Percentiles rank a stretch among this genome's conserved stretches.
These are phyloP conservation scores for Russula sp. DNA, from an alignment of 768 basidiomycete genomes.

Conservation along the genomic window DNA sequence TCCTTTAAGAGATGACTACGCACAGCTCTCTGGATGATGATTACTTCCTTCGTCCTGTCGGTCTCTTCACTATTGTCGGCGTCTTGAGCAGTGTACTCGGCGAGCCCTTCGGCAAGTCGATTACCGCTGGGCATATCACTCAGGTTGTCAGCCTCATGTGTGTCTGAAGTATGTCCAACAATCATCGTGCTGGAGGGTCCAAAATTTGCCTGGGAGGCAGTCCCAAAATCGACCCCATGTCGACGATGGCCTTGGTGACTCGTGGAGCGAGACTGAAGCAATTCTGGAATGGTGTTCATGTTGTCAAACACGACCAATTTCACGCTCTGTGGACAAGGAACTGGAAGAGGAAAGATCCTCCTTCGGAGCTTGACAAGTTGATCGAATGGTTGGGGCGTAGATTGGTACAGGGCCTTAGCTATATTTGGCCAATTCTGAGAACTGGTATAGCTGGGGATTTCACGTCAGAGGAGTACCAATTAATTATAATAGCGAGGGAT, in stretches of 20 bases:
- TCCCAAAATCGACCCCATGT: not conserved
- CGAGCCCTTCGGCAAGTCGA: not conserved
- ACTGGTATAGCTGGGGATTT: conserved; percentile 1
- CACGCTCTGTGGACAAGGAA: not conserved
- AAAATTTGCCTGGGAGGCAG: not conserved
- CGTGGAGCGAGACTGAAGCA: not conserved
- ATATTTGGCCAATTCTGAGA: not conserved
- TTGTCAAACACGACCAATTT: conserved; percentile 1
- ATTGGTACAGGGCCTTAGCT: conserved; percentile 10
- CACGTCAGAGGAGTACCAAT: not conserved
- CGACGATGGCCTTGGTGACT: not conserved
- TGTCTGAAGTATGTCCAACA: not conserved
- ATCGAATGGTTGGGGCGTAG: conserved; percentile 12
- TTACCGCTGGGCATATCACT: not conserved
- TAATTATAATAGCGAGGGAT: too few species aligned
- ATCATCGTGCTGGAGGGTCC: not conserved
- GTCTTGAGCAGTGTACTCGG: conserved; percentile 14
- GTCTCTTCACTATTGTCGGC: not conserved
- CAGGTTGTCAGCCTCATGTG: not conserved
- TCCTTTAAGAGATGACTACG: conserved; percentile 3
- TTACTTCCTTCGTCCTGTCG: conserved; percentile 9
- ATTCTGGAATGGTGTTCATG: not conserved
- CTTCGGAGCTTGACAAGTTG: conserved; percentile 10
- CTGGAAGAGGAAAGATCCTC: not conserved
- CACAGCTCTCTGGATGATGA: conserved; percentile 14